Evolutionary conservation across 352 stramenopile species (phyloP).

Genomic region (Phytopythium delawarense): DNA sequence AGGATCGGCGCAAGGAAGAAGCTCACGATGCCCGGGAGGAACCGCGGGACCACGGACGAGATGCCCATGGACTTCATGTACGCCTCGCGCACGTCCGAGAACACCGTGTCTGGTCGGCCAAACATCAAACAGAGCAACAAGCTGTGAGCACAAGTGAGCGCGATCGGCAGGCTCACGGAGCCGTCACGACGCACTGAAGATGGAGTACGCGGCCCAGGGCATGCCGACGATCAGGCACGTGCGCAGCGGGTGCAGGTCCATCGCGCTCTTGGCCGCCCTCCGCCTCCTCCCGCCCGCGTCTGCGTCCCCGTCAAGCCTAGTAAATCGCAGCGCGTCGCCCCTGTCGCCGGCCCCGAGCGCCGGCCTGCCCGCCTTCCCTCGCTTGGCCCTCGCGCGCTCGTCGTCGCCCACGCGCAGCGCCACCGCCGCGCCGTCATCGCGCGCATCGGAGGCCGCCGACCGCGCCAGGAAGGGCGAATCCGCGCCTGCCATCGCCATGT

Average conservation of each 20-base stretch:
- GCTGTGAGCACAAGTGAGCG: not conserved
- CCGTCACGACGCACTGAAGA: conserved; percentile 41
- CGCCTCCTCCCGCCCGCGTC: not conserved
- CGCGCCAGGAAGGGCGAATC: not conserved
- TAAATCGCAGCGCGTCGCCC: not conserved
- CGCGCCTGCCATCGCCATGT: not conserved
- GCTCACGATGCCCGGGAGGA: conserved; percentile 55
- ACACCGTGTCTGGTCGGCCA: conserved; percentile 56
- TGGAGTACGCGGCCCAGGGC: conserved; percentile 67
- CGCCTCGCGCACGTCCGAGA: conserved; percentile 56
- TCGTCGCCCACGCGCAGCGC: not conserved
- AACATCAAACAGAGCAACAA: conserved; percentile 4
- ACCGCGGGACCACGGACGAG: conserved; percentile 48
- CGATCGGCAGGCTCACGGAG: no score
- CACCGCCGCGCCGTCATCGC: not conserved
- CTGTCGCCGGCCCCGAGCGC: no score
- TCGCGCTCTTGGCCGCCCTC: not conserved
- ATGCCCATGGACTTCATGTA: conserved; percentile 77
- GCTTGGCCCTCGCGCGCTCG: not conserved
- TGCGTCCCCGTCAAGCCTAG: no score
- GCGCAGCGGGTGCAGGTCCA: conserved; percentile 26
- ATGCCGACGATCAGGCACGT: conserved; percentile 71
- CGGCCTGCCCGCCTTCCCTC: not conserved
- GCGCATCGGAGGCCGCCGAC: not conserved
- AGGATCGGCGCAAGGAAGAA: conserved; percentile 70